Evolutionary conservation across 495 filamentous ascomycete genomes (phyloP).

Genomic region (Margaritispora aquatica): DNA sequence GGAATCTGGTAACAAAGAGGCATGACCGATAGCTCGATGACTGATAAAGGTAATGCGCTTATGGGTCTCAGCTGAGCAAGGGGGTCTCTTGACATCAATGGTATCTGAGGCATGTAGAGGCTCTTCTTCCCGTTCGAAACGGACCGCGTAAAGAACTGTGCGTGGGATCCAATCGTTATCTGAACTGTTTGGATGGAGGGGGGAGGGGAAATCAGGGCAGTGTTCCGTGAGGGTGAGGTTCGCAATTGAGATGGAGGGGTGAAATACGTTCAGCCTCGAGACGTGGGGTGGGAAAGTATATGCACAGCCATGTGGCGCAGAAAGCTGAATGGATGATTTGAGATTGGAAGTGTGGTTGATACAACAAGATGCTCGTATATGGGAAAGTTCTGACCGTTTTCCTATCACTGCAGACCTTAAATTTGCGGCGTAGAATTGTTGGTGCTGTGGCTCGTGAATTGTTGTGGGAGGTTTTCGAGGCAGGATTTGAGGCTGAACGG

Average conservation of each 20-base stretch:
- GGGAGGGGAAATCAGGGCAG: slow-evolving; percentile 2
- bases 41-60: neutral
- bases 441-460: neutral
- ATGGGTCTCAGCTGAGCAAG: slow-evolving; percentile 1
- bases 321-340: neutral
- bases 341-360: neutral
- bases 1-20: neutral
- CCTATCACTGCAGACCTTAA: neutral
- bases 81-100: neutral
- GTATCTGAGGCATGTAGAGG: neutral
- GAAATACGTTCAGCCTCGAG: neutral
- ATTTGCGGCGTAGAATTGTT: neutral
- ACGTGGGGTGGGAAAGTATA: neutral
- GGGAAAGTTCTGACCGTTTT: neutral
- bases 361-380: too few relatives aligned
- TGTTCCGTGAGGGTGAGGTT: slow-evolving; percentile 2
- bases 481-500: slow-evolving; percentile 1
- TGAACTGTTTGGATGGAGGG: neutral
- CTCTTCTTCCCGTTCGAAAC: slow-evolving; percentile 1
- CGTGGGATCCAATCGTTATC: neutral
- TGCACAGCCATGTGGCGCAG: slow-evolving; percentile 1
- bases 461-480: neutral
- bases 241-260: slow-evolving; percentile 6
- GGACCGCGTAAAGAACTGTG: neutral
- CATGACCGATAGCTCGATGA: neutral